Evolutionary conservation across 768 basidiomycete species (phyloP), one percentile per base, ranked within the genome.

Genomic region (Suillus lakei): DNA sequence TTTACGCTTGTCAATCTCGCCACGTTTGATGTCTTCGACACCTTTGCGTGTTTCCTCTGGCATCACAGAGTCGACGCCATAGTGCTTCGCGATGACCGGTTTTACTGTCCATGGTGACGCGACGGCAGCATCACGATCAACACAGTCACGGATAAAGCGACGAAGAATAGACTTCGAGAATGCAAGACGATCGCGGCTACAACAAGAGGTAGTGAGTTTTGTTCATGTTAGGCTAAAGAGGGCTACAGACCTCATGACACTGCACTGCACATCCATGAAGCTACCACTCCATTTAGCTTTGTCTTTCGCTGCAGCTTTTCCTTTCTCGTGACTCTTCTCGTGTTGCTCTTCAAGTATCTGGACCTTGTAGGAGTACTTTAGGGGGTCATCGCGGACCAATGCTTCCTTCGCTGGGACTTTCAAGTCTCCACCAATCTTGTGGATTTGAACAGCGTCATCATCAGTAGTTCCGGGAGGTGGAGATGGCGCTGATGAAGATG

Each of bases 111-210:
- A 99, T 7, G 98, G 97, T 1, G 95, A 93, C 9, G 95, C 95
- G 32, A 97, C 91, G 10, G 94, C 91, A 18, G 95, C 85, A 69
- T 97, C 95, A 39, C 98, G 89, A 72, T 94, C 91, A 3, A 99
- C 92, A 71, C 95, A 97, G 73, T 99, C 98, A 67, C 94, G 90
- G 64, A 99, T 93, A 79, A 97, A 98, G 18, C 96, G 91, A 68
- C 96, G 93, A 34, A 99, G 87, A 70, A 99, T 97, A 21, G 96
- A 96, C 78, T 99, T 98, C 34, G 95, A 97, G 79, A 99, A 99
- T 23, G 95, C 89, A 23, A 97, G 84, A 61, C 96, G 92, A 76
- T 99, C 98, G 66, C 98, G 96, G 72, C 96, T 98, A 65, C 43
- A 23, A 38, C 23, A 62, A 23, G 62, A 64, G 53, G 34, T 60